A percentile compares a stretch with the other conserved stretches of the same genome.
phyloP scores from a whole-genome alignment of 495 filamentous ascomycete species.

The Filosporella fistucella region DNA sequence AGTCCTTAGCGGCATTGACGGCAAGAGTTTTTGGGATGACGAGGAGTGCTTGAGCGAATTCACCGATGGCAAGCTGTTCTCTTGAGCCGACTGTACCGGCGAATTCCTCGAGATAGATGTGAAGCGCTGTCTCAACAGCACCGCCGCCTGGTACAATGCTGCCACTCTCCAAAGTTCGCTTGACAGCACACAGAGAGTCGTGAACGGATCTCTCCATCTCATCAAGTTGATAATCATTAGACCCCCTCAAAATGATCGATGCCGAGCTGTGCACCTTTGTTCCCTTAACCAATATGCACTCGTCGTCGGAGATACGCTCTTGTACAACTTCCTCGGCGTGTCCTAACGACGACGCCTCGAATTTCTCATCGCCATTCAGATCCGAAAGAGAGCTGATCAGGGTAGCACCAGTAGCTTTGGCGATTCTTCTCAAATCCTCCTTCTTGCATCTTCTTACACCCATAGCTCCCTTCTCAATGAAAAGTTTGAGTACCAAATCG shows the following conservation, averaged over 20 bases:
- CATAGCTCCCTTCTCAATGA: slow-evolving; percentile 94
- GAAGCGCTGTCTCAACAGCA: slow-evolving; percentile 96
- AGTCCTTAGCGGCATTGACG: slow-evolving; percentile 95
- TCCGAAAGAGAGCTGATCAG: slow-evolving; percentile 90
- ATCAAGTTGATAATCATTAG: slow-evolving; percentile 95
- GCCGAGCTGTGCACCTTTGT: slow-evolving; percentile 91
- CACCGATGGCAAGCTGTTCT: slow-evolving; percentile 96
- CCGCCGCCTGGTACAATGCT: slow-evolving; percentile 95
- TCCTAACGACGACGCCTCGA: slow-evolving; percentile 83
- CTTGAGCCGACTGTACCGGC: slow-evolving; percentile 96
- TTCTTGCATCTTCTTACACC: slow-evolving; percentile 97
- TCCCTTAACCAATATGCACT: slow-evolving; percentile 95
- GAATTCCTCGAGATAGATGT: slow-evolving; percentile 99
- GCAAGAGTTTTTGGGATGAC: slow-evolving; percentile 95
- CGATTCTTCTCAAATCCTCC: slow-evolving; percentile 93
- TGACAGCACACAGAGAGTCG: slow-evolving; percentile 93
- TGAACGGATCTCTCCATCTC: slow-evolving; percentile 99
- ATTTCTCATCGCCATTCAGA: slow-evolving; percentile 95
- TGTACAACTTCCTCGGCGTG: slow-evolving; percentile 93
- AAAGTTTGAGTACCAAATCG: slow-evolving; percentile 89
- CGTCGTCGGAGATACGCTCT: slow-evolving; percentile 96
- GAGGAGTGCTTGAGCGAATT: slow-evolving; percentile 92
- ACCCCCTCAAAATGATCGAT: slow-evolving; percentile 91
- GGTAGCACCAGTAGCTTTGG: slow-evolving; percentile 92
- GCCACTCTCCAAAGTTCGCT: slow-evolving; percentile 94